These are phyloP conservation scores for Proliferodiscus dingleyae DNA, from an alignment of 2,329 filamentous ascomycete species.

Conservation along the genomic window DNA sequence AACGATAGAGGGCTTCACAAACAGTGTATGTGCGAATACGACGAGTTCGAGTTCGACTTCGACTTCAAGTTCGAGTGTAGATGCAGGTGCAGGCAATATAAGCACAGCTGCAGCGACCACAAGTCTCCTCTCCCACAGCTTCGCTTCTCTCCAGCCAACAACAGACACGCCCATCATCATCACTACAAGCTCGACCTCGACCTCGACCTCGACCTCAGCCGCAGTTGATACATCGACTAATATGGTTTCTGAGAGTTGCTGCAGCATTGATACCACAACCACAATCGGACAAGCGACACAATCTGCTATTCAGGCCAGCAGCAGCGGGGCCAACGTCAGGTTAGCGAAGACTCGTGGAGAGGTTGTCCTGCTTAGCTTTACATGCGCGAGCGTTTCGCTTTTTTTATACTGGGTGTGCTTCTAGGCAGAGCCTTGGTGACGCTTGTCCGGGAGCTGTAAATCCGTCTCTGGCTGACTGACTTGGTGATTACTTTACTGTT, in stretches of 20 bases:
- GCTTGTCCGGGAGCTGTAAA: slow-evolving; percentile 7
- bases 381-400: slow-evolving; percentile 10
- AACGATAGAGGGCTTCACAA: not conserved
- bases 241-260: not conserved
- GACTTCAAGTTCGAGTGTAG: not conserved
- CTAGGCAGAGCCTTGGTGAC: slow-evolving; percentile 7
- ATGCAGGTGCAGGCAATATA: slow-evolving; percentile 1
- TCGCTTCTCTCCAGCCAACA: not conserved
- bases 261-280: not conserved
- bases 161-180: not conserved
- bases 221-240: too few species aligned
- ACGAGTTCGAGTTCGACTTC: too few species aligned
- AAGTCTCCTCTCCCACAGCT: not conserved
- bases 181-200: not conserved
- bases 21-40: not conserved
- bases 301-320: not conserved
- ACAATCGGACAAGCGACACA: not conserved
- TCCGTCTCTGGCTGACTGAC: too few species aligned
- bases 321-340: not conserved
- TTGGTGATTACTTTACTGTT: too few species aligned
- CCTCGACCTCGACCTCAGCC: too few species aligned
- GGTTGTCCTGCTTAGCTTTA: slow-evolving; percentile 12
- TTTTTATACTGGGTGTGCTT: slow-evolving; percentile 20
- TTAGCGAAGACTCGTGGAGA: not conserved
- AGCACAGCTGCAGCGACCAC: not conserved